Evolutionary conservation across 2,329 filamentous ascomycete species (phyloP).

Genomic region (Diaporthe vexans): DNA sequence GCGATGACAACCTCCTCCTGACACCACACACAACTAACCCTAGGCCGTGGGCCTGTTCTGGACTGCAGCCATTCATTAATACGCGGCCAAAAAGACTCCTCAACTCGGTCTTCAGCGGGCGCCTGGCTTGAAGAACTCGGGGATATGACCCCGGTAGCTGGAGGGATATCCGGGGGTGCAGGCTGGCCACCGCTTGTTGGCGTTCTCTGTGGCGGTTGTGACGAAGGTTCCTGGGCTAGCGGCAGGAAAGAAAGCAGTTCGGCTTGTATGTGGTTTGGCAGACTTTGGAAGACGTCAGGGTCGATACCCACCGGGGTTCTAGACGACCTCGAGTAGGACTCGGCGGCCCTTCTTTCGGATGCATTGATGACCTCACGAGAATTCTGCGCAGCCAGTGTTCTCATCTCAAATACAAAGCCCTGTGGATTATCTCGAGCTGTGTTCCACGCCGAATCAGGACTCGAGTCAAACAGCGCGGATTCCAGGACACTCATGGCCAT

Average conservation of each 20-base stretch:
- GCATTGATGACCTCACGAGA: too few relatives aligned
- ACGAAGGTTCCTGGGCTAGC: not conserved
- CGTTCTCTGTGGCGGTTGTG: not conserved
- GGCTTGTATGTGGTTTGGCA: not conserved
- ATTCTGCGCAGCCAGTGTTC: too few relatives aligned
- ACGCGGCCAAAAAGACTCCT: not conserved
- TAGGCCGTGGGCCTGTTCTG: not conserved
- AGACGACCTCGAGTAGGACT: not conserved
- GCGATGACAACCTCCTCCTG: not conserved
- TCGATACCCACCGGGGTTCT: not conserved
- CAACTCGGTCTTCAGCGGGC: not conserved
- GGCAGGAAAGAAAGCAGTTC: not conserved
- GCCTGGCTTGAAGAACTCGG: not conserved
- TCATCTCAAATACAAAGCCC: too few relatives aligned
- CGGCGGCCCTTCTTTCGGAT: too few relatives aligned
- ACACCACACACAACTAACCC: not conserved
- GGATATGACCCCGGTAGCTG: not conserved
- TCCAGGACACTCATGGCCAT: not conserved
- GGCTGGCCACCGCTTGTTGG: not conserved
- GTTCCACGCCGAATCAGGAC: too few relatives aligned
- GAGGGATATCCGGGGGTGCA: not conserved
- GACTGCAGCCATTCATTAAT: constrained; percentile 7
- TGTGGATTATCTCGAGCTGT: too few relatives aligned
- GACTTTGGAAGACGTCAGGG: not conserved
- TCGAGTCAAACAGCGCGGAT: not conserved